Conservation (phyloP, 1,284 basidiomycete species). For the Schizophyllum amplum region DNA sequence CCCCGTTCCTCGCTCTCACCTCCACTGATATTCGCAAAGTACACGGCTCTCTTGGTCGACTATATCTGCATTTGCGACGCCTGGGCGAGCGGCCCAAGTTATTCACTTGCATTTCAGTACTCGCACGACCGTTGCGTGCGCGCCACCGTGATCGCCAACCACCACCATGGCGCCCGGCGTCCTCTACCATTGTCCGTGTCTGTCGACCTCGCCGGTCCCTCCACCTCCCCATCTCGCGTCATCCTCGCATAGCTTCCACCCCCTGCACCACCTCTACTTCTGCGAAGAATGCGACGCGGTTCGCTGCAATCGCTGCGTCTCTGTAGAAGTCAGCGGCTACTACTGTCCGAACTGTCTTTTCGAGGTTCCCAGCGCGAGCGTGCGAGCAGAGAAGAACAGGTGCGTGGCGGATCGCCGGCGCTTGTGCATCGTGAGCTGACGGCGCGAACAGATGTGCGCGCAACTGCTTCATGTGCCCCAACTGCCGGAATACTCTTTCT, state of each 20-base stretch:
- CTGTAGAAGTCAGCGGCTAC: conserved; percentile 90
- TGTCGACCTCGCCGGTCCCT: conserved; percentile 50
- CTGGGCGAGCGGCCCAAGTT: neutral
- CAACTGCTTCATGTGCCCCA: conserved; percentile 95
- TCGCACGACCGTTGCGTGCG: neutral
- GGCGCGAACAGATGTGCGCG: conserved; percentile 75
- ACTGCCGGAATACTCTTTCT: conserved; percentile 82
- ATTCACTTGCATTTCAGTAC: neutral
- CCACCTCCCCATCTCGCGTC: conserved; percentile 70
- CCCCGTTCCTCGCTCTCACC: no score
- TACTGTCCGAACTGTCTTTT: conserved; percentile 99
- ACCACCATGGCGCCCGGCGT: conserved; percentile 39
- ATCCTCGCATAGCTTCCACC: conserved; percentile 71
- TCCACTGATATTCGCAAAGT: no score
- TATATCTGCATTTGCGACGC: no score
- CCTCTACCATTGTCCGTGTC: conserved; percentile 67
- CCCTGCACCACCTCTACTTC: conserved; percentile 84
- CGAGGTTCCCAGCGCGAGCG: conserved; percentile 94
- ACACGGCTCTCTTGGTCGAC: no score
- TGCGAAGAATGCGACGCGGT: conserved; percentile 98
- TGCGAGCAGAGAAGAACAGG: conserved; percentile 94
- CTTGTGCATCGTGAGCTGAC: neutral
- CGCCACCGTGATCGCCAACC: neutral
- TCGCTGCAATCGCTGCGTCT: conserved; percentile 87
- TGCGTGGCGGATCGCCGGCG: conserved; percentile 22